Percentiles rank a stretch among this genome's conserved stretches.
phyloP scores from a whole-genome alignment of 805 yeast species.

The Debaryomyces maramus region DNA sequence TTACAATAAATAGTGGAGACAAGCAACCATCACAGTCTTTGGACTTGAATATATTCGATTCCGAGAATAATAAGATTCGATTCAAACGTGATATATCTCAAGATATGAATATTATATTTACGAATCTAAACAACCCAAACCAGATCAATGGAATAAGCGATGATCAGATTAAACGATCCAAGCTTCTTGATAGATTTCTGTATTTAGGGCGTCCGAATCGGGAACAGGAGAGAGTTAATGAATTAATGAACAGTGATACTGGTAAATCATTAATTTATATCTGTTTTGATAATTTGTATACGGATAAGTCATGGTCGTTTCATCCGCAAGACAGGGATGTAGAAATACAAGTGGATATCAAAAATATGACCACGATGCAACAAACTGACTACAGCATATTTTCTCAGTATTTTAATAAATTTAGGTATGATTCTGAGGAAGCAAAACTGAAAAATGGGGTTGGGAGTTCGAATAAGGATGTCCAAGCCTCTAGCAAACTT shows the following conservation, averaged over 20 bases:
- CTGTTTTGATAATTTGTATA: constrained; percentile 44
- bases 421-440: constrained; percentile 9
- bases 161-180: constrained; percentile 7
- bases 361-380: constrained; percentile 33
- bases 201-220: constrained; percentile 4
- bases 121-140: constrained; percentile 30
- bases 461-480: constrained; percentile 2
- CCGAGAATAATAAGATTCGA: constrained; percentile 36
- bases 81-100: constrained; percentile 27
- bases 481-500: constrained; percentile 9
- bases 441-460: constrained; percentile 6
- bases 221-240: constrained; percentile 11
- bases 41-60: constrained; percentile 38
- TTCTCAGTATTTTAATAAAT: constrained; percentile 33
- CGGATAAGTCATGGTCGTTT: constrained; percentile 45
- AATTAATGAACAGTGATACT: constrained; percentile 18
- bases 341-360: constrained; percentile 34
- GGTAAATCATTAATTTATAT: constrained; percentile 34
- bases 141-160: constrained; percentile 14
- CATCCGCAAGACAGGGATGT: constrained; percentile 32
- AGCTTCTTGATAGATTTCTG: constrained; percentile 3
- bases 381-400: constrained; percentile 36
- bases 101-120: constrained; percentile 36
- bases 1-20: constrained; percentile 32
- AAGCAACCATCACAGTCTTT: constrained; percentile 32